These are phyloP conservation scores for rapeseed (Brassica napus) DNA, from an alignment of 345 rosid species.

Conservation along the genomic window Da-Ae NC_063435.1:22679001-22679500, in stretches of 20 bases:
- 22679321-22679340: constrained; percentile 12
- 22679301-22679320: constrained; percentile 33
- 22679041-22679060: not conserved
- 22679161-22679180: not conserved
- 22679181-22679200: constrained; percentile 75
- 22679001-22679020: no score
- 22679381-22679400: constrained; percentile 22
- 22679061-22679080: not conserved
- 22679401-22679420: constrained; percentile 36
- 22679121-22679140: not conserved
- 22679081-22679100: no score
- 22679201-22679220: constrained; percentile 59
- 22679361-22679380: constrained; percentile 40
- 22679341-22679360: constrained; percentile 28
- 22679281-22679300: constrained; percentile 49
- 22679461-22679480: constrained; percentile 28
- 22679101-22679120: not conserved
- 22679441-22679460: constrained; percentile 15
- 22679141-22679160: not conserved
- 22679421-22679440: constrained; percentile 21
- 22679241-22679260: constrained; percentile 60
- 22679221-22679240: constrained; percentile 54
- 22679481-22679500: constrained; percentile 25
- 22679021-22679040: not conserved
- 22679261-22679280: constrained; percentile 75